Conservation (phyloP, 2,329 filamentous ascomycete species). For the Trichoderma sp. region DNA sequence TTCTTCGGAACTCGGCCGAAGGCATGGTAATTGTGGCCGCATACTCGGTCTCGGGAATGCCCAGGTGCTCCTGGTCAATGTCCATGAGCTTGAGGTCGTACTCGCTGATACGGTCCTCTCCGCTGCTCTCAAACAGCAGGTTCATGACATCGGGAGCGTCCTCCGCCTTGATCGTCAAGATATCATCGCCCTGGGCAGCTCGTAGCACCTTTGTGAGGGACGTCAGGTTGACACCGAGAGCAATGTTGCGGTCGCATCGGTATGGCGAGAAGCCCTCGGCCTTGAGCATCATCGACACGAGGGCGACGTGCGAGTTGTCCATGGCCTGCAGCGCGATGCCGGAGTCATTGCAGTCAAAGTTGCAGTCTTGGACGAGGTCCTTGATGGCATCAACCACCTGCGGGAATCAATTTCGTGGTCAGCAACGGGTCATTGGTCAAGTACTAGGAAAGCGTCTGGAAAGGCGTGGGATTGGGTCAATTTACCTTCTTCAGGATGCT, state of each 20-base stretch:
- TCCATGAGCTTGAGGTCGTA: slow-evolving; percentile 99
- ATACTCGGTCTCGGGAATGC: slow-evolving; percentile 99
- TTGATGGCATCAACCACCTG: slow-evolving; percentile 99
- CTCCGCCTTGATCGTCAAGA: slow-evolving; percentile 94
- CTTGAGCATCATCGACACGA: slow-evolving; percentile 98
- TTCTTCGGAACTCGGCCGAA: slow-evolving; percentile 84
- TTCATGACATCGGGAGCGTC: slow-evolving; percentile 95
- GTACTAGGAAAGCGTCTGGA: not conserved
- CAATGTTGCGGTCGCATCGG: slow-evolving; percentile 98
- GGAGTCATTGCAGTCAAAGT: slow-evolving; percentile 99
- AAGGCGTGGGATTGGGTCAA: not conserved
- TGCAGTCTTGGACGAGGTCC: slow-evolving; percentile 98
- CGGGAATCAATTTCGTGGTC: not conserved
- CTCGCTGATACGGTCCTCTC: slow-evolving; percentile 90
- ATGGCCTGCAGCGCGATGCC: slow-evolving; percentile 98
- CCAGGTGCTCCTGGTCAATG: slow-evolving; percentile 98
- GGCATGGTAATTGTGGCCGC: slow-evolving; percentile 89
- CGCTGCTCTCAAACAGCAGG: slow-evolving; percentile 87
- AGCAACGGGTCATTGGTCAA: not conserved
- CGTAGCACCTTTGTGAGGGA: slow-evolving; percentile 97
- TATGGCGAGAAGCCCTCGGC: slow-evolving; percentile 91
- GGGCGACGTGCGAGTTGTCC: slow-evolving; percentile 99
- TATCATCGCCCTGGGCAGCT: slow-evolving; percentile 89
- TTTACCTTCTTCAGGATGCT: slow-evolving; percentile 88
- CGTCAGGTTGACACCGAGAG: slow-evolving; percentile 92